Evolutionary conservation across 768 basidiomycete species (phyloP).

Genomic region (Suillus plorans): DNA sequence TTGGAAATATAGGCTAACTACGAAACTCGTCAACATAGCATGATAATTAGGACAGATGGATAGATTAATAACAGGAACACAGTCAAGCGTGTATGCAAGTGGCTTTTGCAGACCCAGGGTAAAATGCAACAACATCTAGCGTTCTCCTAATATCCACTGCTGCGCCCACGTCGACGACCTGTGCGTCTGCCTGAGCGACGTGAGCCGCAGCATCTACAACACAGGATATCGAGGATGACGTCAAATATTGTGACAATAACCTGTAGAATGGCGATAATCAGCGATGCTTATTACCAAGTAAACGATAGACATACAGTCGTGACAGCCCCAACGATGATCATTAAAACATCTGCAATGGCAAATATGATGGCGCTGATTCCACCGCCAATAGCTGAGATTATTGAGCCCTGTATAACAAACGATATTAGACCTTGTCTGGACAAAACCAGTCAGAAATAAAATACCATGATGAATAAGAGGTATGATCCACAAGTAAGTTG

Average conservation of each 20-base stretch:
- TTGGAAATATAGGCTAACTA: background rate
- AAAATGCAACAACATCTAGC: background rate
- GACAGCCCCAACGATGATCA: slow-evolving; percentile 60
- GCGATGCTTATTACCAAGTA: background rate
- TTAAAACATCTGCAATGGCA: slow-evolving; percentile 58
- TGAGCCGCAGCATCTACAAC: slow-evolving; percentile 7
- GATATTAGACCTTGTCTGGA: background rate
- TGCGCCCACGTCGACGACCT: background rate
- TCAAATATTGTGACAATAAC: slow-evolving; percentile 67
- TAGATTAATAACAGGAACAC: background rate
- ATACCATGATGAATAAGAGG: slow-evolving; percentile 1
- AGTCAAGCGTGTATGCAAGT: background rate
- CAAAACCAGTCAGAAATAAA: too few relatives aligned
- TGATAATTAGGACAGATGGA: background rate
- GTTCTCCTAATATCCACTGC: too few relatives aligned
- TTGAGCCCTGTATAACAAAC: slow-evolving; percentile 45
- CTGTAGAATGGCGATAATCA: slow-evolving; percentile 30
- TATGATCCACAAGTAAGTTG: background rate
- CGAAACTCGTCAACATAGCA: background rate
- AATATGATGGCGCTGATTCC: slow-evolving; percentile 60
- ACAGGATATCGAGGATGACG: slow-evolving; percentile 11
- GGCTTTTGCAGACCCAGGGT: background rate
- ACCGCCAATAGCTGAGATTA: slow-evolving; percentile 63
- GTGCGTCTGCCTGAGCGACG: background rate
- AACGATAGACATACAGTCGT: slow-evolving; percentile 46